A percentile compares a stretch with the other conserved stretches of the same genome.
Conservation (phyloP, 306 rosid species). For the Inga oerstediana region DNA sequence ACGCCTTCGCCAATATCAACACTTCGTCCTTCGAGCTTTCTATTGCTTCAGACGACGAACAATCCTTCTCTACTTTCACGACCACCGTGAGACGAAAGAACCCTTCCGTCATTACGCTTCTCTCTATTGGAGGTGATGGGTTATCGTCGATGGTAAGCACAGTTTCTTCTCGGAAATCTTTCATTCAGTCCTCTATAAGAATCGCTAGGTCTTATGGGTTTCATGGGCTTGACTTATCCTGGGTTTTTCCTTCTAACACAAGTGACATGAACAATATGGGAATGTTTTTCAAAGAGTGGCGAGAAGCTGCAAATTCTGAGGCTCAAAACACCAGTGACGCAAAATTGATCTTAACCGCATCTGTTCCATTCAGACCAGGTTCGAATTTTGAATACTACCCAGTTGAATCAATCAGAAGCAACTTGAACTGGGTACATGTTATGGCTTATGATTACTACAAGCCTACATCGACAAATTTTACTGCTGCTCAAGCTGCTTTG, state of each 20-base stretch:
- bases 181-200: conserved; percentile 39
- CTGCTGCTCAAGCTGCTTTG: background rate
- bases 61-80: conserved; percentile 37
- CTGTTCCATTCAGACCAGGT: conserved; percentile 8
- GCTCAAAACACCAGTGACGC: conserved; percentile 4
- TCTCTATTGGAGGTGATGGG: conserved; percentile 18
- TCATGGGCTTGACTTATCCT: conserved; percentile 43
- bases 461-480: background rate
- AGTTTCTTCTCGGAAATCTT: conserved; percentile 29
- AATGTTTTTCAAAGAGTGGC: conserved; percentile 41
- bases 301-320: conserved; percentile 34
- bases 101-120: conserved; percentile 36
- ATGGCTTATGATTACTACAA: conserved; percentile 26
- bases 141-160: conserved; percentile 23
- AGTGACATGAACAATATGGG: conserved; percentile 43
- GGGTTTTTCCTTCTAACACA: conserved; percentile 32
- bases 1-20: conserved; percentile 35
- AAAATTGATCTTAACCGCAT: conserved; percentile 34
- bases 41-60: background rate
- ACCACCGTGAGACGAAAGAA: conserved; percentile 22
- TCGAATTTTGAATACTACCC: conserved; percentile 10
- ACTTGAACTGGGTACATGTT: conserved; percentile 50
- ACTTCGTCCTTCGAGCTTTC: conserved; percentile 40
- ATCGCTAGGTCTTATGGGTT: conserved; percentile 40
- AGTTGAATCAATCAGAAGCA: conserved; percentile 33